These are phyloP conservation scores for Neltuma alba DNA, from an alignment of 306 rosid species.

Conservation along the genomic window DNA sequence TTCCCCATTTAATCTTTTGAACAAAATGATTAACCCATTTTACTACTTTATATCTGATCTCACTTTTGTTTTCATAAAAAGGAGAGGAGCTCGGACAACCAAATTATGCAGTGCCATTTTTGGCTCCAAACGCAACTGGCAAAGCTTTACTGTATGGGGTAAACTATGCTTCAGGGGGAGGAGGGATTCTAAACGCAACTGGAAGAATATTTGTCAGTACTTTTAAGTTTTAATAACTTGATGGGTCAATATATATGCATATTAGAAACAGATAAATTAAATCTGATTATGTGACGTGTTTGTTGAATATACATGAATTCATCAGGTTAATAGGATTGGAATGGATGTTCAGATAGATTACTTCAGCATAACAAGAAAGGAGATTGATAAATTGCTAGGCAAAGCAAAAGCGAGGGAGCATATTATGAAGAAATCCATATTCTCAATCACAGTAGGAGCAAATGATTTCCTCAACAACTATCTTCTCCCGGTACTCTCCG, in stretches of 20 bases:
- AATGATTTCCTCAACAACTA: slow-evolving; percentile 92
- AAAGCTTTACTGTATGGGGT: slow-evolving; percentile 71
- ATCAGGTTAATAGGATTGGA: slow-evolving; percentile 88
- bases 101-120: slow-evolving; percentile 72
- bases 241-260: too few species aligned
- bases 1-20: not conserved
- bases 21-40: not conserved
- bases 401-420: slow-evolving; percentile 62
- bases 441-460: slow-evolving; percentile 78
- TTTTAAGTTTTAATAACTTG: not conserved
- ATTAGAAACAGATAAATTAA: too few species aligned
- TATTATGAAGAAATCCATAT: slow-evolving; percentile 65
- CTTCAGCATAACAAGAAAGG: slow-evolving; percentile 75
- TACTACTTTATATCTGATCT: not conserved
- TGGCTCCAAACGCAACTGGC: slow-evolving; percentile 81
- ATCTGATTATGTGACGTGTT: not conserved
- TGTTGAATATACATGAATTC: slow-evolving; percentile 13
- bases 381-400: slow-evolving; percentile 69
- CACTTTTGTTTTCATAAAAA: slow-evolving; percentile 6
- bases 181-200: slow-evolving; percentile 92
- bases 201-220: slow-evolving; percentile 88
- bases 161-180: slow-evolving; percentile 97
- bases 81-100: slow-evolving; percentile 89
- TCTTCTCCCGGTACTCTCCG: slow-evolving; percentile 83
- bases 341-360: slow-evolving; percentile 90